Evolutionary conservation across 2,329 filamentous ascomycete species (phyloP), one percentile per base, ranked within the genome.

Genomic region (Calycina herbarum): DNA sequence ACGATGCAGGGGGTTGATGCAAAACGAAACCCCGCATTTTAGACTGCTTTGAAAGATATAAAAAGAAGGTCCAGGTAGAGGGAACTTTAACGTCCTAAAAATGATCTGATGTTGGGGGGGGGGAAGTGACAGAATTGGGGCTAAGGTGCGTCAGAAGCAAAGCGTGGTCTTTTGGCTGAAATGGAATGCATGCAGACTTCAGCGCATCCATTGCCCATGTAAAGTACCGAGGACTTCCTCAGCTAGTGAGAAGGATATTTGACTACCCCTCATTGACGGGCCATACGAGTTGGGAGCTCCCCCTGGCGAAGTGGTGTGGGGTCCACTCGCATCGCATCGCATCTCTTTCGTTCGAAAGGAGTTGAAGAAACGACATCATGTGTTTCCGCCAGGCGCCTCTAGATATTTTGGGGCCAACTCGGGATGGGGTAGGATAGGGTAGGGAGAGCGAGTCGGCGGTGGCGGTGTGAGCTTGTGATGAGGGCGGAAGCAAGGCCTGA

Each of bases 21-120:
- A 51, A 24, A 20, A 51, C 45, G n/a, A 54, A 54, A 24, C 48
- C 48, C 48, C 48, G 48, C 48, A 54, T 54, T 54, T 54, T 54
- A 54, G 48, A 54, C n/a, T 20, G 45, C 27, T 27, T 5, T 17
- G n/a, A 54, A 24, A 24, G 48, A 54, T 54, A 27, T 54, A 54
- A 54, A 54, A 54, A 54, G 20, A 54, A 27, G 8, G 3, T 13
- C 20, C 48, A 24, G 27, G 48, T 54, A 54, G 20, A 13, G 11
- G n/a, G 20, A 11, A 51, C 45, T 51, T 24, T 48, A 20, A 48
- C 17, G n/a, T 48, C 17, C 17, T 3, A 20, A 24, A 8, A 20
- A 20, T 48, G 42, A 27, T 54, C 20, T 54, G 48, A 27, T 54
- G 24, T 24, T 27, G 20, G 13, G 24, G 48, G 11, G 11, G n/a